A percentile compares a stretch with the other conserved stretches of the same genome.
phyloP scores from a whole-genome alignment of 1,139 yeast genomes.

The Yamadazyma taylorii region DNA sequence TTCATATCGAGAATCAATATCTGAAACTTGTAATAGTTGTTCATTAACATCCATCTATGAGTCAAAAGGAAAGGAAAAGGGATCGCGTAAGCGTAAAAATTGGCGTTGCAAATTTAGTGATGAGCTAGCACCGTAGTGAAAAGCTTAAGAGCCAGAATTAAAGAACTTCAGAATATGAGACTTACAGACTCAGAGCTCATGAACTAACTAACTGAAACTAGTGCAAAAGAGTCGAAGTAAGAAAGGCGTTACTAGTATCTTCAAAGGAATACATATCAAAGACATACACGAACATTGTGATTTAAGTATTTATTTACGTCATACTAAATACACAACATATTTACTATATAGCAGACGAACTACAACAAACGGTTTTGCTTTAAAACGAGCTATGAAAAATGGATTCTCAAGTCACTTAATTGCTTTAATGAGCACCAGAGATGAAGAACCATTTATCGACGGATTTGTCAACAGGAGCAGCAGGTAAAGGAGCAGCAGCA shows the following conservation, averaged over 20 bases:
- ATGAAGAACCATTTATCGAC: conserved; percentile 99
- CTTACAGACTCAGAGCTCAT: too few relatives aligned
- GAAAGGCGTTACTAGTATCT: too few relatives aligned
- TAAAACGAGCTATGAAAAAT: background rate
- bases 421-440: conserved; percentile 66
- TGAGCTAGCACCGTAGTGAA: too few relatives aligned
- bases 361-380: background rate
- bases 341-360: background rate
- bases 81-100: background rate
- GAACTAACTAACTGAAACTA: too few relatives aligned
- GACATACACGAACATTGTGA: too few relatives aligned
- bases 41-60: conserved; percentile 10
- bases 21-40: conserved; percentile 9
- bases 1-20: conserved; percentile 9
- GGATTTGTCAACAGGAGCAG: conserved; percentile 95
- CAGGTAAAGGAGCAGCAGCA: conserved; percentile 65
- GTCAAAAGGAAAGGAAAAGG: too few relatives aligned
- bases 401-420: too few relatives aligned
- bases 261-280: too few relatives aligned
- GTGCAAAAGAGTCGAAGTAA: too few relatives aligned
- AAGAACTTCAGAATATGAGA: too few relatives aligned
- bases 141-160: background rate
- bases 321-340: too few relatives aligned
- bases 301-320: too few relatives aligned
- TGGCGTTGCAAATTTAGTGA: background rate